phyloP scores from a whole-genome alignment of 1,284 basidiomycete species.

The Marasmius sp. region DNA sequence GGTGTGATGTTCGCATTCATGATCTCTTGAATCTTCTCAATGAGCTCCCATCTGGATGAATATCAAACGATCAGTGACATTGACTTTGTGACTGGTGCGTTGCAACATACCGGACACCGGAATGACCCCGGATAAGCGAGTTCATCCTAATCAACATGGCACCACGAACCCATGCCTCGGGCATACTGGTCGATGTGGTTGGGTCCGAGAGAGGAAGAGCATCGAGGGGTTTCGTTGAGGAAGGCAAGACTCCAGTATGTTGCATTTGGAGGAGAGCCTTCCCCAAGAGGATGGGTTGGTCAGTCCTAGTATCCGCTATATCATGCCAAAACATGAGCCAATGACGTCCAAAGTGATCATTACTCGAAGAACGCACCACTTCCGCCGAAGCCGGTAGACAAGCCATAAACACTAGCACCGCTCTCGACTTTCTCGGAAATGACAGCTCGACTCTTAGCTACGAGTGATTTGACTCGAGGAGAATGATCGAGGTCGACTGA shows the following conservation, averaged over 20 bases:
- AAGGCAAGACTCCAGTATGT: constrained; percentile 67
- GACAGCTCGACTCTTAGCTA: constrained; percentile 59
- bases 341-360: neutral
- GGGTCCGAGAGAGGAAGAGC: constrained; percentile 66
- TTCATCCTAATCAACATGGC: constrained; percentile 62
- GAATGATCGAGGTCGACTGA: constrained; percentile 55
- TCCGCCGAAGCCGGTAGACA: constrained; percentile 83
- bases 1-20: constrained; percentile 77
- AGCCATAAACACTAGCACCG: constrained; percentile 75
- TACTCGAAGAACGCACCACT: constrained; percentile 55
- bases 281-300: constrained; percentile 66
- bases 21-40: constrained; percentile 76
- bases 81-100: too few relatives aligned
- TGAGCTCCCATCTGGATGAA: constrained; percentile 56
- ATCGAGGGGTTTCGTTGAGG: constrained; percentile 41
- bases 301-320: constrained; percentile 68
- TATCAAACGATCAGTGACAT: constrained; percentile 53
- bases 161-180: constrained; percentile 83
- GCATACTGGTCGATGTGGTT: constrained; percentile 70
- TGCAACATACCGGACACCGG: constrained; percentile 51
- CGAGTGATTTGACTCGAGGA: constrained; percentile 43
- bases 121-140: constrained; percentile 59
- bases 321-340: neutral
- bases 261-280: constrained; percentile 80
- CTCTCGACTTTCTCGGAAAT: constrained; percentile 67